phyloP scores from a whole-genome alignment of 129 eudicot species.

The Cynara cardunculus region DNA sequence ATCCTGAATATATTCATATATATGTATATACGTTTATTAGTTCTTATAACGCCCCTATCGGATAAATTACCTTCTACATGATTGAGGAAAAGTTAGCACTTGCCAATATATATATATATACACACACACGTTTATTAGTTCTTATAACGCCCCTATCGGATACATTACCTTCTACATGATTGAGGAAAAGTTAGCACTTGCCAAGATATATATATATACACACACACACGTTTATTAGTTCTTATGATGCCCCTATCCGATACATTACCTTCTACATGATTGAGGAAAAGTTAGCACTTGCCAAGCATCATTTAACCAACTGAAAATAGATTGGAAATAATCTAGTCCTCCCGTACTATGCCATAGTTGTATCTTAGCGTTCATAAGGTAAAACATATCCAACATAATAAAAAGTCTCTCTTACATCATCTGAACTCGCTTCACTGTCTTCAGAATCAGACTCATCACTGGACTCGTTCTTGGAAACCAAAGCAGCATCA shows the following conservation, averaged over 20 bases:
- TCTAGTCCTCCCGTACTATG: not conserved
- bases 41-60: not conserved
- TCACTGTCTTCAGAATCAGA: conserved; percentile 39
- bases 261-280: not conserved
- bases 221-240: not conserved
- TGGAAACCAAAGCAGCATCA: conserved; percentile 21
- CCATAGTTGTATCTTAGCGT: not conserved
- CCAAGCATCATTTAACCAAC: too few species aligned
- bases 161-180: not conserved
- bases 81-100: not conserved
- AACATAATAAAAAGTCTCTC: not conserved
- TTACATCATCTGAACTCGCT: conserved; percentile 27
- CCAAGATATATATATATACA: too few species aligned
- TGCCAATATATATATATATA: too few species aligned
- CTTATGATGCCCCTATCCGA: not conserved
- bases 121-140: not conserved
- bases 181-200: too few species aligned
- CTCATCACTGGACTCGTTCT: conserved; percentile 39
- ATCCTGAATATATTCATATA: not conserved
- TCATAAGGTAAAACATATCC: not conserved
- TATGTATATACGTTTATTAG: not conserved
- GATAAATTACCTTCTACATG: not conserved
- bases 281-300: not conserved
- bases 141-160: not conserved
- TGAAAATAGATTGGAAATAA: too few species aligned